phyloP scores from a whole-genome alignment of 2,329 filamentous ascomycete species.

The Fusarium proliferatum region DNA sequence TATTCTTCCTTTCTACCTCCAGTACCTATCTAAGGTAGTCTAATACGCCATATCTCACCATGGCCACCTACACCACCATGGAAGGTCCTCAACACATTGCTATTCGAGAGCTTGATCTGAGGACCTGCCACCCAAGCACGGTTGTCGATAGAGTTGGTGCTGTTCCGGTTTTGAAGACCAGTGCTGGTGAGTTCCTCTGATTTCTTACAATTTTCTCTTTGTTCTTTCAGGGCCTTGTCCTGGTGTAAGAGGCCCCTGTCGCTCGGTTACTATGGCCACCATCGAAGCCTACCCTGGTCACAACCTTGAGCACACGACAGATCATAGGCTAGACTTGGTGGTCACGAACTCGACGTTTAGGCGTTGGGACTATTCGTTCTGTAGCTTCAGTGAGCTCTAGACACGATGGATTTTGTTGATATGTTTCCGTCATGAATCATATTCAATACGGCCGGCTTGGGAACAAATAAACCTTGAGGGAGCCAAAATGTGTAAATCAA shows the following conservation, averaged over 20 bases:
- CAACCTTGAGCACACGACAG: slow-evolving; percentile 12
- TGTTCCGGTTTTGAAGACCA: slow-evolving; percentile 68
- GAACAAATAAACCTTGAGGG: background rate
- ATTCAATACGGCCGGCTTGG: background rate
- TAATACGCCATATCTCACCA: slow-evolving; percentile 21
- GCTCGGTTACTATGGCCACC: slow-evolving; percentile 38
- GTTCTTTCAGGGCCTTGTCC: slow-evolving; percentile 8
- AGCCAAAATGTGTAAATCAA: background rate
- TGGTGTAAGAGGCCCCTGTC: slow-evolving; percentile 29
- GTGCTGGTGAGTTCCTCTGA: slow-evolving; percentile 63
- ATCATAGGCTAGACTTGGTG: background rate
- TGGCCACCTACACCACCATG: slow-evolving; percentile 41
- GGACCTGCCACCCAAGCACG: slow-evolving; percentile 58
- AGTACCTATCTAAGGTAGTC: slow-evolving; percentile 2
- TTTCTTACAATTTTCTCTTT: slow-evolving; percentile 15
- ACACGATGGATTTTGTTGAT: background rate
- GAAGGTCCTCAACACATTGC: slow-evolving; percentile 49
- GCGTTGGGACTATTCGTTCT: background rate
- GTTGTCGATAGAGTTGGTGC: slow-evolving; percentile 66
- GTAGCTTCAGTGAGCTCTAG: background rate
- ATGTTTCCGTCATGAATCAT: background rate
- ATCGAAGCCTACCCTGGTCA: slow-evolving; percentile 22
- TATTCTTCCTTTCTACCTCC: slow-evolving; percentile 15
- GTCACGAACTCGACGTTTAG: background rate
- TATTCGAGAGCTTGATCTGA: slow-evolving; percentile 63